phyloP scores from a whole-genome alignment of 345 rosid genomes.

The Eutrema japonicum region DNA sequence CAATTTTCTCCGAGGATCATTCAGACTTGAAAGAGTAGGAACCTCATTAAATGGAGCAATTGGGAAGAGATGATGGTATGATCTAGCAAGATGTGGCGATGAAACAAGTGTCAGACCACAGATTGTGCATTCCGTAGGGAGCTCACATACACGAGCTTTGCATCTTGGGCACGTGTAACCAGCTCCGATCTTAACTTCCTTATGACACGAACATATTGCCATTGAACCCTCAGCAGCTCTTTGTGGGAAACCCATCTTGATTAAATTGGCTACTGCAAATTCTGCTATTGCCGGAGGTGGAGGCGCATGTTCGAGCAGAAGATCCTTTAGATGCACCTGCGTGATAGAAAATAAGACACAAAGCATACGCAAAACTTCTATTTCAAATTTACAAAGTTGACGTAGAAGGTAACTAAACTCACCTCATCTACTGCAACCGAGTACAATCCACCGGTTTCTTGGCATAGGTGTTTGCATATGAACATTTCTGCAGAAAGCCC shows the following conservation, averaged over 20 bases:
- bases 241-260: conserved; percentile 94
- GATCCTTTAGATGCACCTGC: conserved; percentile 83
- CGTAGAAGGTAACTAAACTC: conserved; percentile 40
- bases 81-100: conserved; percentile 93
- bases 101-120: conserved; percentile 96
- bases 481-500: conserved; percentile 94
- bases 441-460: conserved; percentile 86
- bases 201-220: conserved; percentile 89
- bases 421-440: conserved; percentile 89
- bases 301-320: conserved; percentile 87
- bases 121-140: conserved; percentile 81
- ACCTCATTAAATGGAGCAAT: conserved; percentile 81
- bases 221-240: conserved; percentile 80
- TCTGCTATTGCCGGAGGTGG: conserved; percentile 98
- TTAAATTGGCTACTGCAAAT: conserved; percentile 78
- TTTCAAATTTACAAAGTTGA: background rate
- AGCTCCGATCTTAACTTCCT: conserved; percentile 79
- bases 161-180: conserved; percentile 95
- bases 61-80: conserved; percentile 96
- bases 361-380: background rate
- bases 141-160: conserved; percentile 87
- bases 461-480: conserved; percentile 88
- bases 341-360: conserved; percentile 10
- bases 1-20: conserved; percentile 46
- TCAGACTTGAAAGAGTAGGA: conserved; percentile 42